These are phyloP conservation scores for Anisogramma anomala DNA, from an alignment of 2,329 filamentous ascomycete genomes.

Conservation along the genomic window DNA sequence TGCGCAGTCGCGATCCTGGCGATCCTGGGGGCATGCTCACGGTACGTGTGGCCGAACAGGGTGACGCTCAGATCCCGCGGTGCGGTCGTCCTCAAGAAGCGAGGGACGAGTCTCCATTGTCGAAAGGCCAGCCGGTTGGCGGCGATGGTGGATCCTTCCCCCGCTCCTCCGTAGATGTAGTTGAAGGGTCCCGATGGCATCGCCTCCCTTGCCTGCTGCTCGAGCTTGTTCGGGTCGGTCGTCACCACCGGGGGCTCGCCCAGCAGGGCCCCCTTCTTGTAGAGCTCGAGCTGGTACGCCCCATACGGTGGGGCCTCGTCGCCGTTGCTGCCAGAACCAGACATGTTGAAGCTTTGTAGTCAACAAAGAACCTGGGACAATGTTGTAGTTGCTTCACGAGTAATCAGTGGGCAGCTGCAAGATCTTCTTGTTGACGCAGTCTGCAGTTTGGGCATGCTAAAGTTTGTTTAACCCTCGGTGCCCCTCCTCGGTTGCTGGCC, in stretches of 20 bases:
- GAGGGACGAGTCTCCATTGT: conserved; percentile 39
- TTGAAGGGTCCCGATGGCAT: conserved; percentile 40
- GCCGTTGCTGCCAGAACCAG: conserved; percentile 1
- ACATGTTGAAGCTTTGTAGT: conserved; percentile 2
- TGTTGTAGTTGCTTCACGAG: too few relatives aligned
- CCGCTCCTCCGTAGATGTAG: conserved; percentile 52
- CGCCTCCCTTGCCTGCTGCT: conserved; percentile 39
- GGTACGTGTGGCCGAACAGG: conserved; percentile 40
- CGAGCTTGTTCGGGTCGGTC: conserved; percentile 45
- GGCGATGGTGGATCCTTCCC: conserved; percentile 48
- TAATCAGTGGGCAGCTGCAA: conserved; percentile 45
- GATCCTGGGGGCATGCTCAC: conserved; percentile 20
- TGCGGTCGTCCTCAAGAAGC: conserved; percentile 34
- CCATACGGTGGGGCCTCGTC: conserved; percentile 14
- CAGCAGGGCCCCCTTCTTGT: conserved; percentile 38
- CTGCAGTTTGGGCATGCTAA: too few relatives aligned
- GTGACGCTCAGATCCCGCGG: conserved; percentile 38
- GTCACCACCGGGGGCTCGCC: conserved; percentile 40
- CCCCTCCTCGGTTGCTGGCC: too few relatives aligned
- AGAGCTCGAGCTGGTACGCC: conserved; percentile 30
- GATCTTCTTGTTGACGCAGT: too few relatives aligned
- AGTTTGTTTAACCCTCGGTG: too few relatives aligned
- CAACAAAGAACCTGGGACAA: too few relatives aligned
- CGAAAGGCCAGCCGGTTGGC: conserved; percentile 47
- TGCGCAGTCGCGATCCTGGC: too few relatives aligned